Evolutionary conservation across 106 monocot species (phyloP).

Genomic region (Dendrobium chrysotoxum): DNA sequence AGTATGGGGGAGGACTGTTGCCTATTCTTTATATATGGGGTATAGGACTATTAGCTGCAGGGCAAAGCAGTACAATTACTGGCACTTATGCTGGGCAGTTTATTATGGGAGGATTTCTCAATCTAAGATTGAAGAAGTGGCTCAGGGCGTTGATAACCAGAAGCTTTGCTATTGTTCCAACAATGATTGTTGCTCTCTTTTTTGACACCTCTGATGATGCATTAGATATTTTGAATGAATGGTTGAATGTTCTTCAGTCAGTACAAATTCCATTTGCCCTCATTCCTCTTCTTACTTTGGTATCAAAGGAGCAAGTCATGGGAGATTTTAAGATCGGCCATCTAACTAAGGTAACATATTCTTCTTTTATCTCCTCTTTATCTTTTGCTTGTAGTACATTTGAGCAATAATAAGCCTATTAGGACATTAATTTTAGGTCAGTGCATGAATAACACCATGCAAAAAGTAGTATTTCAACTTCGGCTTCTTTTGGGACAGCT

Average conservation of each 20-base stretch:
- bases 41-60: conserved; percentile 80
- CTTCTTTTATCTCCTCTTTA: too few species aligned
- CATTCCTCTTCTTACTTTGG: conserved; percentile 81
- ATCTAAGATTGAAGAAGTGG: conserved; percentile 88
- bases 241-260: conserved; percentile 88
- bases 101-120: conserved; percentile 95
- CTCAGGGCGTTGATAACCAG: conserved; percentile 79
- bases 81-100: conserved; percentile 97
- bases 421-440: not conserved
- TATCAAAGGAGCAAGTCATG: conserved; percentile 86
- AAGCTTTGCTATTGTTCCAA: conserved; percentile 89
- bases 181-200: conserved; percentile 67
- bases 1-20: conserved; percentile 63
- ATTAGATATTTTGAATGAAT: conserved; percentile 79
- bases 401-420: not conserved
- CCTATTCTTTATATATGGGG: conserved; percentile 97
- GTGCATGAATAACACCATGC: not conserved
- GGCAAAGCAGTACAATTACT: conserved; percentile 92
- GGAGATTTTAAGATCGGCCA: conserved; percentile 63
- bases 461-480: not conserved
- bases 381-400: not conserved
- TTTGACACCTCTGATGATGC: conserved; percentile 71
- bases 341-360: conserved; percentile 38
- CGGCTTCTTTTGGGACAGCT: too few species aligned
- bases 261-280: conserved; percentile 93